Evolutionary conservation across 768 basidiomycete species (phyloP).

Genomic region (Pisolithus albus): DNA sequence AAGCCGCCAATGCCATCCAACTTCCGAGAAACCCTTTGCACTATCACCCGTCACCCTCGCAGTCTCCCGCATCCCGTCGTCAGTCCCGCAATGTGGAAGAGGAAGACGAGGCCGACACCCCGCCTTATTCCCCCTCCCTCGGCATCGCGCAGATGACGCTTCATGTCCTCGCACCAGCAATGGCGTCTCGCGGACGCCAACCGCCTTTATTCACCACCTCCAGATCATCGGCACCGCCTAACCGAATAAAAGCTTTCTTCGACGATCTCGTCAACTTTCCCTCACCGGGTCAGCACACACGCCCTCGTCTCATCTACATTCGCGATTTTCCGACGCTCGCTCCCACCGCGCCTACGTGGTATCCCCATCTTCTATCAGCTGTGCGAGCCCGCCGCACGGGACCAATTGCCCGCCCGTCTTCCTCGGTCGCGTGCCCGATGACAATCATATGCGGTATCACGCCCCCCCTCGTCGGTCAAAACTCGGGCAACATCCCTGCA

Average conservation of each 20-base stretch:
- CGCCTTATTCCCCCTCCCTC: slow-evolving; percentile 32
- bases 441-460: slow-evolving; percentile 86
- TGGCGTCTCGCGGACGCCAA: slow-evolving; percentile 29
- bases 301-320: slow-evolving; percentile 76
- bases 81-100: slow-evolving; percentile 23
- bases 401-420: slow-evolving; percentile 49
- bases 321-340: slow-evolving; percentile 78
- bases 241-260: slow-evolving; percentile 65
- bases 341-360: slow-evolving; percentile 69
- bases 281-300: slow-evolving; percentile 24
- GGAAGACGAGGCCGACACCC: slow-evolving; percentile 45
- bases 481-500: slow-evolving; percentile 12
- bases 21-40: slow-evolving; percentile 74
- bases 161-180: slow-evolving; percentile 32
- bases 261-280: slow-evolving; percentile 68
- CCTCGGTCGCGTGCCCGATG: slow-evolving; percentile 62
- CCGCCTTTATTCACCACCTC: slow-evolving; percentile 30
- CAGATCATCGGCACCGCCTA: slow-evolving; percentile 41
- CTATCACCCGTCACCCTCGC: slow-evolving; percentile 33
- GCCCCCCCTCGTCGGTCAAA: slow-evolving; percentile 59
- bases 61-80: slow-evolving; percentile 22
- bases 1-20: slow-evolving; percentile 65
- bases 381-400: slow-evolving; percentile 73
- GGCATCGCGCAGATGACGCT: no score
- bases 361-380: slow-evolving; percentile 68